Evolutionary conservation across 2,329 filamentous ascomycete genomes (phyloP), one percentile per base, ranked within the genome.

Genomic region (Nemania sp.): DNA sequence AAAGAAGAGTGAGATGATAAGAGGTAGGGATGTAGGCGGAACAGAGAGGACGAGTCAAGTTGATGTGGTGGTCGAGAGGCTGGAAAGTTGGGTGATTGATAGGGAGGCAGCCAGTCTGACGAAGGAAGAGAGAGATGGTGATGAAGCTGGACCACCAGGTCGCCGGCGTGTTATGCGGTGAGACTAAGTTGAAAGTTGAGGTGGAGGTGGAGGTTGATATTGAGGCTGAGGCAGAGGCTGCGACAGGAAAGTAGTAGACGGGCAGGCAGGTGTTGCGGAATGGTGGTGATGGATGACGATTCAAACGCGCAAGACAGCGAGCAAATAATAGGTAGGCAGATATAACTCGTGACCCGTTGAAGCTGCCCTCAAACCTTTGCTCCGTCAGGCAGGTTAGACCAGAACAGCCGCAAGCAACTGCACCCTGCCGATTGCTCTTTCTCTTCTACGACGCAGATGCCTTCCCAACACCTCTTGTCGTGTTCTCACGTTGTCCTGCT

Each of bases 351-450:
- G 67, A 68, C 41, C 63, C 69, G 55, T 64, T 66, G 42, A 62
- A 65, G 63, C 64, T 64, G 61, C 66, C 64, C 67, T 69, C 70
- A 72, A 72, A 72, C 70, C 70, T 72, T 71, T 69, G 55, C 64
- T 68, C 65, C 59, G 61, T 63, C 64, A 65, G 68, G 64, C 57
- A 52, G 61, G 59, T 58, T 59, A 61, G 49, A 59, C 50, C 57
- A 61, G 49, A 63, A 60, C 59, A 62, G 61, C 48, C 49, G 49
- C 44, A 34, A 52, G 48, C 52, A 56, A 61, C 59, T 60, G 55
- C 56, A 61, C 56, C 54, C 58, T 64, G 58, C 64, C 62, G 59
- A 52, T 61, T 57, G 53, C 49, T 40, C 53, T 47, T 54, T 56
- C 39, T 43, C 54, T 49, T 56, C 33, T 37, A 48, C 40, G 34